Base-by-base conservation (phyloP, 768 basidiomycete genomes). In the Boletus barrowsii region DNA sequence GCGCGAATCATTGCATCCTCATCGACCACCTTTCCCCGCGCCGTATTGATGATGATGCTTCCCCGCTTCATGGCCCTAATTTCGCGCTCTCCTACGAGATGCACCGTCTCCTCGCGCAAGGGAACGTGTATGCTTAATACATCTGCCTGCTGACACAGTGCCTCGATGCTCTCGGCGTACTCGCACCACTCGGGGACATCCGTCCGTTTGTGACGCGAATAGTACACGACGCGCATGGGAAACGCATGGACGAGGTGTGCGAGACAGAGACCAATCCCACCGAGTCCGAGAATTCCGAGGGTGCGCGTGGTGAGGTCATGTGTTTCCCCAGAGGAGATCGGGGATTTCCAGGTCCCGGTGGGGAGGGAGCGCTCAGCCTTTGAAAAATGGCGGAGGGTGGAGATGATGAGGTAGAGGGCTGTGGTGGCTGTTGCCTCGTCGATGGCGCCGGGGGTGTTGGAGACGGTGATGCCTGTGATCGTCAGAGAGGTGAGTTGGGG, bases 341-440 rank as follows among this genome's bases (percentile, higher is more conserved):
- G 59, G 3, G 76, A 71, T 57, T 90, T 90, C 85, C 86, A 92
- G 53, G 75, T 77, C 11, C 79, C 73, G 2, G 73, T 71, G 37
- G 81, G 81, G 10, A 74, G 63, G 53, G 72, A 73, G 18, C 72
- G 72, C 68, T 93, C 90, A 5, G 80, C 80, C 45, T 77, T 68
- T 14, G 88, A 79, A 68, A 81, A 93, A 59, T 89, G 86, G 37
- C 90, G 84, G 44, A 90, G 68, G 40, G 86, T 80, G 22, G 90
- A 87, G 60, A 94, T 80, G 58, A 94, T 70, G 45, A 95, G 82
- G 68, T 88, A 93, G 36, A 94, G 73, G 0, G 88, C 92, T 0
- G 90, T 90, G 1, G 91, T 94, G 1, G 93, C 93, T 1, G 92
- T 94, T 10, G 87, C 92, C 59, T 93, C 90, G 70, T 94, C 86